A percentile compares a stretch with the other conserved stretches of the same genome.
These are phyloP conservation scores for Mortierella sp. DNA, from an alignment of 371 early-diverging fungal genomes.

Conservation along the genomic window DNA sequence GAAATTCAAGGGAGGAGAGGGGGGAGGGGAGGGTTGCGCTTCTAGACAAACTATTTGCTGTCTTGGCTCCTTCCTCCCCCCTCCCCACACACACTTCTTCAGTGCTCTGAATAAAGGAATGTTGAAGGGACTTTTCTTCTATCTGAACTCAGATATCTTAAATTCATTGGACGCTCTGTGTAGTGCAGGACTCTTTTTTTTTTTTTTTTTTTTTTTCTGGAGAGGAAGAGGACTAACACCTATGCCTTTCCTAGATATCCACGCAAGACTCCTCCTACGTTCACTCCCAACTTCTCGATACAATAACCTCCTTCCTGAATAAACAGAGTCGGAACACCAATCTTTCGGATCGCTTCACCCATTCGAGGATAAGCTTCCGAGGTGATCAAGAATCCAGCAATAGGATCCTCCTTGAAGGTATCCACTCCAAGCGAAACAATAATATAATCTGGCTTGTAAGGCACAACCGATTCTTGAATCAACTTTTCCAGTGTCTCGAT, in stretches of 20 bases:
- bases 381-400: conserved; percentile 70
- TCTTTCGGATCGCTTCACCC: conserved; percentile 58
- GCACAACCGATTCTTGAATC: conserved; percentile 39
- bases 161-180: no score
- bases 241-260: conserved; percentile 55
- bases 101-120: no score
- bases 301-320: conserved; percentile 82
- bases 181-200: no score
- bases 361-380: conserved; percentile 64
- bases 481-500: conserved; percentile 51
- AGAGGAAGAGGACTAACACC: background rate
- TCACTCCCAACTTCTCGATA: conserved; percentile 65
- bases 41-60: no score
- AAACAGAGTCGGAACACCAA: conserved; percentile 67
- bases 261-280: conserved; percentile 66
- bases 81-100: no score
- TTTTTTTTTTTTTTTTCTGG: background rate
- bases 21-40: no score
- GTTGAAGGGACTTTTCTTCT: no score
- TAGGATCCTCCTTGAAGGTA: conserved; percentile 72
- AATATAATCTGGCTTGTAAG: conserved; percentile 61
- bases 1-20: no score
- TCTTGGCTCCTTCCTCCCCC: no score
- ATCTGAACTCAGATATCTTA: background rate
- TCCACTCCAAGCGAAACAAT: conserved; percentile 69